Conservation (phyloP, 1,139 yeast genomes). For the Yamadazyma taylorii region DNA sequence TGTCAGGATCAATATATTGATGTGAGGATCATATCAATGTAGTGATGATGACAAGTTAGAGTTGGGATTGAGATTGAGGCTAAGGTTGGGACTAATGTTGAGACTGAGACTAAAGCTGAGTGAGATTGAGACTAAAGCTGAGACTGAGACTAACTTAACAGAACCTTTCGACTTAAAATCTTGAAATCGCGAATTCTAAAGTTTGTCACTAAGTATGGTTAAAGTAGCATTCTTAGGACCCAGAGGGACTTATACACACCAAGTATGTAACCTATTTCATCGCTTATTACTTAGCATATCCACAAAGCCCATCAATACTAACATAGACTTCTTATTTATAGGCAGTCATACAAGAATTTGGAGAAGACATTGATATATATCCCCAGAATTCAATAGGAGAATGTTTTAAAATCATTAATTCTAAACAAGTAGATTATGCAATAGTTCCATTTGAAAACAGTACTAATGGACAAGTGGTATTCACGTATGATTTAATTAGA, state of each 20-base stretch:
- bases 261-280: slow-evolving; percentile 60
- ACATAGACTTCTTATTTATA: too few relatives aligned
- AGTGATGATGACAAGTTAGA: neutral
- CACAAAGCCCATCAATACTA: too few relatives aligned
- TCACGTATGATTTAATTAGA: slow-evolving; percentile 77
- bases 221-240: slow-evolving; percentile 83
- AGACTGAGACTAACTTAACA: too few relatives aligned
- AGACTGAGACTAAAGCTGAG: too few relatives aligned
- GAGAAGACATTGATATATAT: slow-evolving; percentile 36
- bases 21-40: neutral
- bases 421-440: slow-evolving; percentile 57
- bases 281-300: too few relatives aligned
- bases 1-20: neutral
- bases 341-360: slow-evolving; percentile 82
- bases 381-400: slow-evolving; percentile 56
- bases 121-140: too few relatives aligned
- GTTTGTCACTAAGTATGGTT: too few relatives aligned
- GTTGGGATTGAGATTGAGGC: neutral
- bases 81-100: too few relatives aligned
- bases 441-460: slow-evolving; percentile 95
- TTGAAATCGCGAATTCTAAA: too few relatives aligned
- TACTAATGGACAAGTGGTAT: slow-evolving; percentile 89
- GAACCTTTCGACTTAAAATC: too few relatives aligned
- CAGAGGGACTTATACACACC: slow-evolving; percentile 87
- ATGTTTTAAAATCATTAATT: slow-evolving; percentile 59